Evolutionary conservation across 1,139 yeast genomes (phyloP).

Genomic region (Debaryomyces psychrophilus): DNA sequence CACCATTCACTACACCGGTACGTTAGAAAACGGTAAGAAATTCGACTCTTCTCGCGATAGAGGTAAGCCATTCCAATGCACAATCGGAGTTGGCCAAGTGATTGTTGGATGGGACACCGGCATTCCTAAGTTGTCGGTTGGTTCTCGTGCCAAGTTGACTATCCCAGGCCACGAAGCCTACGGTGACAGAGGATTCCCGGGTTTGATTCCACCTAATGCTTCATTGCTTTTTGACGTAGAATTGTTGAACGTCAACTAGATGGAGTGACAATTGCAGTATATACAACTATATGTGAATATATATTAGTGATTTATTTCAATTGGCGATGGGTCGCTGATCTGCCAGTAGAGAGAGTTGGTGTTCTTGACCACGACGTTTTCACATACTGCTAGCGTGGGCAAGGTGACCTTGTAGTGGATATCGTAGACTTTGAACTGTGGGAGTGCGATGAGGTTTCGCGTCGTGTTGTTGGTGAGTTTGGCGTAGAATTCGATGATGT

Average conservation of each 20-base stretch:
- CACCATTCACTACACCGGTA: constrained; percentile 94
- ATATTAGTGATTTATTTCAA: neutral
- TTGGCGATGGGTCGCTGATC: neutral
- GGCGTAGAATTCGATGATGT: constrained; percentile 43
- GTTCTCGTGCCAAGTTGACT: constrained; percentile 88
- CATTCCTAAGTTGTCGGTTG: constrained; percentile 86
- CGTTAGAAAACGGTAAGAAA: constrained; percentile 89
- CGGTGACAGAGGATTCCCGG: constrained; percentile 94
- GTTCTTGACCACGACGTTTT: constrained; percentile 25
- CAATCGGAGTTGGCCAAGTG: constrained; percentile 94
- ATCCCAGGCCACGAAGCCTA: constrained; percentile 94
- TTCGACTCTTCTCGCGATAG: constrained; percentile 94
- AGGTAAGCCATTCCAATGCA: constrained; percentile 91
- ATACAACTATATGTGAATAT: constrained; percentile 4
- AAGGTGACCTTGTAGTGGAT: constrained; percentile 67
- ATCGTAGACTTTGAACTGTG: constrained; percentile 63
- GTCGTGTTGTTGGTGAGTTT: constrained; percentile 19
- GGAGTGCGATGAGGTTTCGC: constrained; percentile 44
- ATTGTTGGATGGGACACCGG: constrained; percentile 96
- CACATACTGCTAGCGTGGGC: constrained; percentile 52
- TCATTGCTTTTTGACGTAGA: constrained; percentile 93
- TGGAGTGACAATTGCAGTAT: constrained; percentile 1
- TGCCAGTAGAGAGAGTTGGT: constrained; percentile 24
- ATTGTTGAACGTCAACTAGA: constrained; percentile 74
- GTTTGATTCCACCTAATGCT: constrained; percentile 94